Conservation (phyloP, 345 rosid species). For the Brassica napus region DNA sequence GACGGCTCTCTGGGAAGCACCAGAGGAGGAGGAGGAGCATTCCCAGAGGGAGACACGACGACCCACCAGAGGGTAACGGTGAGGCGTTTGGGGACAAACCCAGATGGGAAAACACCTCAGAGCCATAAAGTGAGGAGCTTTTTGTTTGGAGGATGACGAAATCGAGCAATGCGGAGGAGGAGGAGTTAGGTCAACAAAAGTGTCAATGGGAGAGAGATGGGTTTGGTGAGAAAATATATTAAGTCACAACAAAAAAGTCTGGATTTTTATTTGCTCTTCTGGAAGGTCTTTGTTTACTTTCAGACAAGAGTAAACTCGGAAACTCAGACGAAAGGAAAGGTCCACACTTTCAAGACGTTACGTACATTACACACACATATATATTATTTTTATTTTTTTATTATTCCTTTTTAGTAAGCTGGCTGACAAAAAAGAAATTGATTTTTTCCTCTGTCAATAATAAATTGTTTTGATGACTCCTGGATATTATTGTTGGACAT, state of each 20-base stretch:
- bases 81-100: conserved; percentile 49
- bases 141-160: neutral
- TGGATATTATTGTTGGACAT: neutral
- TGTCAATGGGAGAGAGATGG: conserved; percentile 3
- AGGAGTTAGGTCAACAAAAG: conserved; percentile 36
- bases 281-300: conserved; percentile 2
- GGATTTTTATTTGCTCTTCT: conserved; percentile 16
- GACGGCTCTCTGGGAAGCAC: conserved; percentile 50
- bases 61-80: conserved; percentile 41
- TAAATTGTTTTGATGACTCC: conserved; percentile 7
- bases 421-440: conserved; percentile 18
- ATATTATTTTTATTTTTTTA: neutral
- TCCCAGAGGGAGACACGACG: conserved; percentile 51
- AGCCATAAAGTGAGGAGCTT: conserved; percentile 52
- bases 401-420: neutral
- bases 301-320: conserved; percentile 29
- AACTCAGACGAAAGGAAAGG: conserved; percentile 36
- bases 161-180: conserved; percentile 20
- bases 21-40: conserved; percentile 43
- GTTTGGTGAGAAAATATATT: conserved; percentile 29
- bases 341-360: conserved; percentile 36
- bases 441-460: conserved; percentile 13
- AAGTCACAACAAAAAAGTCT: conserved; percentile 21
- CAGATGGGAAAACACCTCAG: conserved; percentile 54
- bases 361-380: conserved; percentile 29